These are phyloP conservation scores for Ascochyta rabiei DNA, from an alignment of 2,329 filamentous ascomycete genomes.

Conservation along the genomic window DNA sequence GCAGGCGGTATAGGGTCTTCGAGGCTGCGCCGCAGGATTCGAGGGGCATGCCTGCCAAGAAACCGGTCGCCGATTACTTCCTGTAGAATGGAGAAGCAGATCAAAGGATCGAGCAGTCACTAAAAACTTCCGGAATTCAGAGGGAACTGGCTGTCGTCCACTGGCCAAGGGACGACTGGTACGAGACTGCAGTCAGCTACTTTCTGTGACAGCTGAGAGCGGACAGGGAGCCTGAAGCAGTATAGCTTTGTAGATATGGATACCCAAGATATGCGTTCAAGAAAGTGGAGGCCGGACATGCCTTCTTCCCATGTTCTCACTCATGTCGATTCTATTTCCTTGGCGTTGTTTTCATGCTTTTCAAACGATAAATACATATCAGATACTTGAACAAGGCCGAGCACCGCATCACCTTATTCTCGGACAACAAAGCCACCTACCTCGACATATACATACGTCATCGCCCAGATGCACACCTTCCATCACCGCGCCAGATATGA, in stretches of 20 bases:
- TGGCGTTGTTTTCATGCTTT: too few relatives aligned
- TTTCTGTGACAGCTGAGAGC: background rate
- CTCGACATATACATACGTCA: too few relatives aligned
- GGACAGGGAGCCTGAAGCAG: background rate
- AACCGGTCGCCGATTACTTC: conserved; percentile 97
- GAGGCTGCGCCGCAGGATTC: conserved; percentile 96
- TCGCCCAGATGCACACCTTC: too few relatives aligned
- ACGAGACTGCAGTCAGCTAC: background rate
- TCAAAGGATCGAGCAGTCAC: background rate
- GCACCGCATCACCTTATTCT: too few relatives aligned
- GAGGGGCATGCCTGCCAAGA: conserved; percentile 97
- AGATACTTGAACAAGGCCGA: too few relatives aligned
- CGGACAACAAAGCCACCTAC: too few relatives aligned
- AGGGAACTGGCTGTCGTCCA: background rate
- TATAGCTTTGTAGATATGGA: background rate
- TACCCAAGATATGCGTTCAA: background rate
- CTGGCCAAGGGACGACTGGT: background rate
- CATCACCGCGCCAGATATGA: too few relatives aligned
- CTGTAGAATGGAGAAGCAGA: conserved; percentile 54
- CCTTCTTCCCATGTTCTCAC: too few relatives aligned
- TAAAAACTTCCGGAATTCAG: background rate
- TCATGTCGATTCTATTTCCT: too few relatives aligned
- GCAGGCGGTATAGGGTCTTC: conserved; percentile 90
- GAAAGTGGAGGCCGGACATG: background rate
- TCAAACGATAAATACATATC: too few relatives aligned